Evolutionary conservation across 1,284 basidiomycete species (phyloP).

Genomic region (Rhizoctonia solani): DNA sequence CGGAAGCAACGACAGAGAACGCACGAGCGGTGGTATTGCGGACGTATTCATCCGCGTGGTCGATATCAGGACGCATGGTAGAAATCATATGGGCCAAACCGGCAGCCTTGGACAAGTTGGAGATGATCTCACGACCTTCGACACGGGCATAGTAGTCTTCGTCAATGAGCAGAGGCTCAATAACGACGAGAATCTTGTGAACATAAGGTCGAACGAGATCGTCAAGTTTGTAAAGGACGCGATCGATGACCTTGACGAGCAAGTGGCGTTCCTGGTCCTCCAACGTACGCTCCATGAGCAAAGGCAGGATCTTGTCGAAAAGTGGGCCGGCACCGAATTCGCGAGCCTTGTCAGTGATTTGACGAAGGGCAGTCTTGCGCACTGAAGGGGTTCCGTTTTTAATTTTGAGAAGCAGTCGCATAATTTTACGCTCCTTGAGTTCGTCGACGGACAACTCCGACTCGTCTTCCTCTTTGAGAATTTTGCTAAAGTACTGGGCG

Average conservation of each 20-base stretch:
- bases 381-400: slow-evolving; percentile 99
- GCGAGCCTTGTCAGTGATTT: slow-evolving; percentile 99
- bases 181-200: slow-evolving; percentile 99
- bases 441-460: slow-evolving; percentile 96
- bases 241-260: slow-evolving; percentile 99
- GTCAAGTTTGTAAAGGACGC: slow-evolving; percentile 98
- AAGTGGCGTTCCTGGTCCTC: slow-evolving; percentile 99
- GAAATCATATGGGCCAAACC: slow-evolving; percentile 99
- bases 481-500: slow-evolving; percentile 96
- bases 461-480: slow-evolving; percentile 93
- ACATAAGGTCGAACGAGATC: slow-evolving; percentile 99
- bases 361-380: slow-evolving; percentile 94
- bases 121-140: slow-evolving; percentile 99
- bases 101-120: slow-evolving; percentile 97
- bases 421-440: slow-evolving; percentile 99
- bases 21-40: slow-evolving; percentile 99
- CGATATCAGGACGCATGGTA: slow-evolving; percentile 99
- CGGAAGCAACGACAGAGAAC: slow-evolving; percentile 98
- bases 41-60: slow-evolving; percentile 99
- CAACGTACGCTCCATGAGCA: slow-evolving; percentile 98
- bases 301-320: slow-evolving; percentile 97
- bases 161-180: slow-evolving; percentile 98
- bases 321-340: slow-evolving; percentile 99
- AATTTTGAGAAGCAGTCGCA: slow-evolving; percentile 99
- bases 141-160: slow-evolving; percentile 99